A percentile compares a stretch with the other conserved stretches of the same genome.
These are phyloP conservation scores for Grammothele lineata DNA, from an alignment of 768 basidiomycete genomes.

Conservation along the genomic window DNA sequence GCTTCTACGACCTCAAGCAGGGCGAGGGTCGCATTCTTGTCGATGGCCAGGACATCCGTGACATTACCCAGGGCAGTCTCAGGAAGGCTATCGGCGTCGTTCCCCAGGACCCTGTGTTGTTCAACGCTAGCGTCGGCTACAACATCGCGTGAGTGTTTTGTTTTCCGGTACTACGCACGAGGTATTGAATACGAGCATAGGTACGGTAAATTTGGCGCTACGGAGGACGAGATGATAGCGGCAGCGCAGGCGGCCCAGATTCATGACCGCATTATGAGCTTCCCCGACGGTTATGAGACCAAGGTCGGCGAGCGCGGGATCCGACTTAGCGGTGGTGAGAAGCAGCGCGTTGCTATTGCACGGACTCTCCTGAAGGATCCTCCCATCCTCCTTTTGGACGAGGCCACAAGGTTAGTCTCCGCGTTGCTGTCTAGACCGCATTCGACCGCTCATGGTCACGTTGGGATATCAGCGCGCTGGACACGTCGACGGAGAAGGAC, in stretches of 20 bases:
- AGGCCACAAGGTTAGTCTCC: conserved; percentile 57
- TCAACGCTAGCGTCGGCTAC: conserved; percentile 67
- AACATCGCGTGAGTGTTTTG: conserved; percentile 56
- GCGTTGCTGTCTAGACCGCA: not conserved
- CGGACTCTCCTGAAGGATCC: conserved; percentile 85
- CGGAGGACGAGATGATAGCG: conserved; percentile 68
- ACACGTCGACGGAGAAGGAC: conserved; percentile 87
- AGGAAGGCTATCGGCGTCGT: conserved; percentile 85
- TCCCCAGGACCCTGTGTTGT: conserved; percentile 78
- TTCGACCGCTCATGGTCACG: not conserved
- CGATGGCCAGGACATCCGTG: conserved; percentile 83
- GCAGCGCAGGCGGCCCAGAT: conserved; percentile 83
- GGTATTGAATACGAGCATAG: conserved; percentile 26
- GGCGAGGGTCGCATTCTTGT: conserved; percentile 79
- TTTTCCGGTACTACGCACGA: not conserved
- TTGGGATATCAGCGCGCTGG: conserved; percentile 55
- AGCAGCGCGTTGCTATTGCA: conserved; percentile 86
- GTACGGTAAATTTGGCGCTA: conserved; percentile 74
- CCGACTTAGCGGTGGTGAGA: conserved; percentile 82
- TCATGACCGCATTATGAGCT: conserved; percentile 79
- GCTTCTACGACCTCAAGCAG: conserved; percentile 85
- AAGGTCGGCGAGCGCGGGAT: conserved; percentile 89
- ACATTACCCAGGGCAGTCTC: conserved; percentile 78
- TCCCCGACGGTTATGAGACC: conserved; percentile 86
- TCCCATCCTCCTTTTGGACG: conserved; percentile 73